Evolutionary conservation across 106 monocot genomes (phyloP).

Genomic region (Allium fistulosum): DNA sequence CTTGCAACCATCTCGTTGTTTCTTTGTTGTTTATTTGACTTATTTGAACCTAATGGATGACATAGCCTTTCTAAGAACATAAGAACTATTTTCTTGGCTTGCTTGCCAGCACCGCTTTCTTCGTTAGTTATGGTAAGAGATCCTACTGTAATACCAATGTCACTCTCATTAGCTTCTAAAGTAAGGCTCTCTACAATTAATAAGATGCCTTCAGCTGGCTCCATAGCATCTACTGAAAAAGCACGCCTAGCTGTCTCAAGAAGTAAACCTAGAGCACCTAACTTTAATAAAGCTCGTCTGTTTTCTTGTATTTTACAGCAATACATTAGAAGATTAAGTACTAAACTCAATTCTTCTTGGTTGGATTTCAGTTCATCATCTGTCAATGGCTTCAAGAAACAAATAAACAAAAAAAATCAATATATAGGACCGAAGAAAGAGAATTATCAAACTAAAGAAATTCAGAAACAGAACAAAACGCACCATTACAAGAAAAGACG

Average conservation of each 20-base stretch:
- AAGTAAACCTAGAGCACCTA: conserved; percentile 80
- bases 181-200: conserved; percentile 90
- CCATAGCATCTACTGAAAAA: conserved; percentile 93
- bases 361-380: conserved; percentile 84
- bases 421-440: background rate
- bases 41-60: conserved; percentile 49
- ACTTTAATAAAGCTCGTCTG: conserved; percentile 55
- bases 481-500: no score
- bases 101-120: conserved; percentile 67
- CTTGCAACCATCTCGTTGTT: conserved; percentile 99
- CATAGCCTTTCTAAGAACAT: conserved; percentile 92
- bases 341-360: conserved; percentile 80
- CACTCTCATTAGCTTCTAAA: conserved; percentile 90
- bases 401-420: no score
- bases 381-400: conserved; percentile 38
- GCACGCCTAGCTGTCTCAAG: conserved; percentile 88
- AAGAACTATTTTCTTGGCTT: conserved; percentile 92
- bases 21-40: conserved; percentile 81
- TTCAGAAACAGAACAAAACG: background rate
- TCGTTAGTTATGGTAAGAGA: conserved; percentile 46
- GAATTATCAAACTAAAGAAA: background rate
- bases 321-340: conserved; percentile 88
- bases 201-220: conserved; percentile 92
- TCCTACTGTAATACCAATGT: conserved; percentile 67
- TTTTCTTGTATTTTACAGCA: conserved; percentile 98